Percentiles rank a stretch among this genome's conserved stretches.
These are phyloP conservation scores for Trichoderma sp. DNA, from an alignment of 2,329 filamentous ascomycete species.

Conservation along the genomic window DNA sequence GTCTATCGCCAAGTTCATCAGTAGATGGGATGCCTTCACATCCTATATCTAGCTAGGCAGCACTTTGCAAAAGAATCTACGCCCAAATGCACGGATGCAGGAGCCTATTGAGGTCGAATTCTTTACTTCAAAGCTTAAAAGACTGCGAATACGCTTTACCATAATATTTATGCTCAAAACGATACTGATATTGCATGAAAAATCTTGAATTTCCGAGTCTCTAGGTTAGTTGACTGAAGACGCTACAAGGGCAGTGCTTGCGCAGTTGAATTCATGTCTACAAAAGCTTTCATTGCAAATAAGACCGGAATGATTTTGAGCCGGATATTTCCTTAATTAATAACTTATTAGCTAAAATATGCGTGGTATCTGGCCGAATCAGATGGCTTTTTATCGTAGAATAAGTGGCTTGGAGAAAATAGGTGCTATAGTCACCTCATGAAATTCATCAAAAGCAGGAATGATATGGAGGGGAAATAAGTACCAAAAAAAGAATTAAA, in stretches of 20 bases:
- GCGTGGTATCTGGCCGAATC: too few relatives aligned
- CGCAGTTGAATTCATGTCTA: neutral
- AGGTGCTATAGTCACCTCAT: too few relatives aligned
- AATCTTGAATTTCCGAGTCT: neutral
- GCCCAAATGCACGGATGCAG: too few relatives aligned
- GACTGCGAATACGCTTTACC: neutral
- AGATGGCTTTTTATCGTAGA: too few relatives aligned
- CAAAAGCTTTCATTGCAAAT: neutral
- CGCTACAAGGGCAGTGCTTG: neutral
- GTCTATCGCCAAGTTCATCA: too few relatives aligned
- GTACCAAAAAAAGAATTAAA: neutral
- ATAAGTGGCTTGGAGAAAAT: neutral
- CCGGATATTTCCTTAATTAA: too few relatives aligned
- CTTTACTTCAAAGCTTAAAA: neutral
- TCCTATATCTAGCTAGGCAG: too few relatives aligned
- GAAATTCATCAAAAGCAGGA: neutral
- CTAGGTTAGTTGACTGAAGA: neutral
- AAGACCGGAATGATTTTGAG: neutral
- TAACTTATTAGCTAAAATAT: too few relatives aligned
- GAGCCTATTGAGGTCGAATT: too few relatives aligned
- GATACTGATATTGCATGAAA: neutral
- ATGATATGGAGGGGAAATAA: accelerated
- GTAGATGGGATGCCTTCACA: too few relatives aligned
- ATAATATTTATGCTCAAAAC: neutral
- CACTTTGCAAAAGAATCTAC: too few relatives aligned